These are phyloP conservation scores for Picochlorum costavermella DNA, from an alignment of 139 green algal genomes.

Conservation along the genomic window DNA sequence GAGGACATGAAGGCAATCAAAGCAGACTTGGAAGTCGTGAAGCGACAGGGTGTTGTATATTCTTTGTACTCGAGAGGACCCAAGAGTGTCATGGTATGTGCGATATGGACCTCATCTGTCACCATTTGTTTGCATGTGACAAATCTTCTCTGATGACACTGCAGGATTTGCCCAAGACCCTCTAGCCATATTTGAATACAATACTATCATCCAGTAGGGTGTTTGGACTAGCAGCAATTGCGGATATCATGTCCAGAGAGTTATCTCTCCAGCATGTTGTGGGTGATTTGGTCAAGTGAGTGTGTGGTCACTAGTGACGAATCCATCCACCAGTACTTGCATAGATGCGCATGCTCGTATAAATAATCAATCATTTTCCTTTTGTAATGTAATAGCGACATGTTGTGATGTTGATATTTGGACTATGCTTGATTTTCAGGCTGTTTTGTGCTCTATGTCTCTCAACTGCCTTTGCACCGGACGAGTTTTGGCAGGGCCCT, in stretches of 20 bases:
- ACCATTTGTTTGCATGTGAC: too few species aligned
- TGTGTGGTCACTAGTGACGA: too few species aligned
- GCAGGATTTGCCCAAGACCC: too few species aligned
- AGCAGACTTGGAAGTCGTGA: constrained; percentile 50
- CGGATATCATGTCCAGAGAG: background rate
- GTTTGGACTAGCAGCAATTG: background rate
- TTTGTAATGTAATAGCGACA: background rate
- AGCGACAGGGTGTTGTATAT: constrained; percentile 58
- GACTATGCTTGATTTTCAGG: constrained; percentile 17
- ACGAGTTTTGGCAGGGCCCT: constrained; percentile 65
- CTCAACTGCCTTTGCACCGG: constrained; percentile 56
- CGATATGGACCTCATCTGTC: too few species aligned
- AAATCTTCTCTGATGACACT: too few species aligned
- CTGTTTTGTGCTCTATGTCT: constrained; percentile 30
- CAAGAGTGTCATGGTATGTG: background rate
- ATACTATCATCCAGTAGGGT: too few species aligned
- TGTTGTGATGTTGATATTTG: background rate
- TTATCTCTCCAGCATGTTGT: too few species aligned
- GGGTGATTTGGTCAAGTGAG: too few species aligned
- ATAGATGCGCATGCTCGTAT: too few species aligned
- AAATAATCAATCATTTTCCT: too few species aligned
- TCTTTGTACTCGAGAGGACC: background rate
- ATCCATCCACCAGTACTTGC: too few species aligned
- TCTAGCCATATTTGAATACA: too few species aligned
- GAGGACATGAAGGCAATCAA: constrained; percentile 20